Conservation (phyloP, 768 basidiomycete genomes). For the Boletellus sp. region DNA sequence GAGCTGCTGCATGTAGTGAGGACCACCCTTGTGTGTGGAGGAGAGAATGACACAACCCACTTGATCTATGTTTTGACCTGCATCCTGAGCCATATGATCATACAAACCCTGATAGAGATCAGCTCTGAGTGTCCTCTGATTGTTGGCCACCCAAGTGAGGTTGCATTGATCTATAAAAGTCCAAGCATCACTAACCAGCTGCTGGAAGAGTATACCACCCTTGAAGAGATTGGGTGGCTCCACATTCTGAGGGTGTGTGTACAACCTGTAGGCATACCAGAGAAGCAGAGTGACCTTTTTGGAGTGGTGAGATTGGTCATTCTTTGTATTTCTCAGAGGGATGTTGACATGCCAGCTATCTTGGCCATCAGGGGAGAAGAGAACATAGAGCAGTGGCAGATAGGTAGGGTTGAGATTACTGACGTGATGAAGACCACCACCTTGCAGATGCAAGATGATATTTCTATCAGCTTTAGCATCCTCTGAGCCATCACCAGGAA, state of each 20-base stretch:
- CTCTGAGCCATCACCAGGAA: conserved; percentile 32
- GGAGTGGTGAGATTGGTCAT: neutral
- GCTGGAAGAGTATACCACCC: conserved; percentile 40
- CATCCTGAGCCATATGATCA: conserved; percentile 29
- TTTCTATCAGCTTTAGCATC: conserved; percentile 21
- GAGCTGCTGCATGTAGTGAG: conserved; percentile 40
- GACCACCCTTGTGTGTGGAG: conserved; percentile 39
- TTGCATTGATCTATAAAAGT: conserved; percentile 40
- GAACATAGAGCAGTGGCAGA: conserved; percentile 38
- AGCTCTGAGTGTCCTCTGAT: conserved; percentile 36
- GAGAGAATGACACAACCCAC: conserved; percentile 38
- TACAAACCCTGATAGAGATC: conserved; percentile 32
- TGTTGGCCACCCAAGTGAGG: conserved; percentile 31
- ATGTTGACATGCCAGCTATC: conserved; percentile 36
- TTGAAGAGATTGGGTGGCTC: conserved; percentile 30
- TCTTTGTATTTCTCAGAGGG: neutral
- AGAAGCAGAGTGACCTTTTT: conserved; percentile 28
- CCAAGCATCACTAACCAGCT: conserved; percentile 44
- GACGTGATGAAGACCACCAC: conserved; percentile 29
- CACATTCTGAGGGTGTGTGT: conserved; percentile 1
- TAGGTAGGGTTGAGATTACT: conserved; percentile 36
- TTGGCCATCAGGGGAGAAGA: conserved; percentile 41
- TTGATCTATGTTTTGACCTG: conserved; percentile 23
- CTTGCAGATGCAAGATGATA: conserved; percentile 30
- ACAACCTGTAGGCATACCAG: conserved; percentile 34